Conservation (phyloP, 148 eudicot genomes). For the Nepenthes mirabilis region DNA sequence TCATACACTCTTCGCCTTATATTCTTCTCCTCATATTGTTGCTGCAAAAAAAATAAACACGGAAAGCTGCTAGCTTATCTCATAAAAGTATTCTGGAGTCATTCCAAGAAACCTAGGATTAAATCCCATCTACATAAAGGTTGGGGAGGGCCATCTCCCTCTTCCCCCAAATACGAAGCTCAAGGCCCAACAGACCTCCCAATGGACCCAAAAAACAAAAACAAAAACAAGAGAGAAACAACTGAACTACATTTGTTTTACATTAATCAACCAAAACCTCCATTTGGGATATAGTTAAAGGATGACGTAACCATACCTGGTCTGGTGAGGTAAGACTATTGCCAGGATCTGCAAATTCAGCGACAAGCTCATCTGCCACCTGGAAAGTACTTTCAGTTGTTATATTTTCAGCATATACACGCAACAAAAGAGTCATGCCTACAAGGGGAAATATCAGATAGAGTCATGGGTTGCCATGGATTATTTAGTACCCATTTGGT, state of each 20-base stretch:
- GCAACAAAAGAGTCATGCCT: background rate
- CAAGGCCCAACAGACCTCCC: too few relatives aligned
- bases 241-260: background rate
- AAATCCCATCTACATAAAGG: too few relatives aligned
- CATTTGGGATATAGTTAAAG: background rate
- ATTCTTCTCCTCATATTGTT: conserved; percentile 44
- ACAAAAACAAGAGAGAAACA: background rate
- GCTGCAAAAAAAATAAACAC: conserved; percentile 20
- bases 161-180: too few relatives aligned
- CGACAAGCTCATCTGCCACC: conserved; percentile 97
- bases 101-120: too few relatives aligned
- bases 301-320: conserved; percentile 25
- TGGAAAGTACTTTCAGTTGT: conserved; percentile 12
- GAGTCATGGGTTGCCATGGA: too few relatives aligned
- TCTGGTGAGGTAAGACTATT: conserved; percentile 40
- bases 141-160: too few relatives aligned
- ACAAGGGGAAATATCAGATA: background rate
- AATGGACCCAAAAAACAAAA: too few relatives aligned
- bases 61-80: too few relatives aligned
- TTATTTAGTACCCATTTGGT: too few relatives aligned
- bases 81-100: too few relatives aligned
- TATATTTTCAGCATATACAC: conserved; percentile 7
- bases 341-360: conserved; percentile 75
- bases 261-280: background rate
- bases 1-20: conserved; percentile 46